Evolutionary conservation across 2,329 filamentous ascomycete genomes (phyloP).

Genomic region (Amphichorda felina): DNA sequence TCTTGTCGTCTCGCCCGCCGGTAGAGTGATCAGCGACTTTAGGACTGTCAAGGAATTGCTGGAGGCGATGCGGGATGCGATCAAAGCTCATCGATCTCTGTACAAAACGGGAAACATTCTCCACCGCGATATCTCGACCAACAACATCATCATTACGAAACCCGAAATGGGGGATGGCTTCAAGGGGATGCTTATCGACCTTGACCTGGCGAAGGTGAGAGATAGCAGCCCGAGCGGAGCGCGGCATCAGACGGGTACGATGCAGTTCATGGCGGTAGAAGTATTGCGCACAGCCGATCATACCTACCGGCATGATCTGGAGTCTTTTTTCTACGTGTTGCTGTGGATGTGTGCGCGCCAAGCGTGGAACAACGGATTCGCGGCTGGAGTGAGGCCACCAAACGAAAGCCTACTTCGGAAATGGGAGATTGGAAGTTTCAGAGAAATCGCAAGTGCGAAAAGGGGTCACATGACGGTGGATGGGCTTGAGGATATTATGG

Average conservation of each 20-base stretch:
- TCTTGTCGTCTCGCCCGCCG: conserved; percentile 4
- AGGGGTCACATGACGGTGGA: not conserved
- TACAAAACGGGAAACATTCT: conserved; percentile 18
- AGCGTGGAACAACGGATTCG: conserved; percentile 5
- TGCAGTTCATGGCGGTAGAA: conserved; percentile 21
- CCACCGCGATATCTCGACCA: conserved; percentile 22
- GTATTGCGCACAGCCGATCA: conserved; percentile 12
- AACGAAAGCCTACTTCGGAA: not conserved
- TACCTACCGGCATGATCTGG: conserved; percentile 7
- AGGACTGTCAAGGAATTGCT: conserved; percentile 17
- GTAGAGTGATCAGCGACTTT: conserved; percentile 11
- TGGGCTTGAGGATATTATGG: not conserved
- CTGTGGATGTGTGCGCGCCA: conserved; percentile 6
- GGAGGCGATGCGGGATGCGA: conserved; percentile 17
- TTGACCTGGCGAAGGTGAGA: conserved; percentile 17
- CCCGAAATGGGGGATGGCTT: conserved; percentile 5
- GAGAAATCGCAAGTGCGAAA: not conserved
- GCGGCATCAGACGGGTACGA: conserved; percentile 14
- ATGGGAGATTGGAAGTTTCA: not conserved
- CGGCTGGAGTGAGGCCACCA: not conserved
- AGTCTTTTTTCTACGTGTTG: conserved; percentile 6
- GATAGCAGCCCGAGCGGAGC: conserved; percentile 10
- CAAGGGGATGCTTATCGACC: conserved; percentile 19
- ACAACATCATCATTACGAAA: conserved; percentile 24
- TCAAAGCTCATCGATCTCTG: conserved; percentile 23